Percentiles rank a stretch among this genome's conserved stretches.
These are phyloP conservation scores for Fusarium fujikuroi DNA, from an alignment of 2,329 filamentous ascomycete genomes.

Conservation along the genomic window DNA sequence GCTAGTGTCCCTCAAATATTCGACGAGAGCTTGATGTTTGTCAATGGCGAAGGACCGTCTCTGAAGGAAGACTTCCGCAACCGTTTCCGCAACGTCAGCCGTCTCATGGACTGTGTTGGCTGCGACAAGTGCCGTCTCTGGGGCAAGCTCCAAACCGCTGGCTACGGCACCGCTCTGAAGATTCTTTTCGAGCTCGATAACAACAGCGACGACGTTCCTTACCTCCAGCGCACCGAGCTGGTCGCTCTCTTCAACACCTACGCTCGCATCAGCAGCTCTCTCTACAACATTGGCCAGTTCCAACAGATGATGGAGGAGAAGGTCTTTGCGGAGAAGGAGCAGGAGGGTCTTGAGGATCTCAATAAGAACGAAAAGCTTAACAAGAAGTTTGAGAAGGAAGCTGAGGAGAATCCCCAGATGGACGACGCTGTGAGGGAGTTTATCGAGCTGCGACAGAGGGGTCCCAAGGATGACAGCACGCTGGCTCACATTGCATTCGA, in stretches of 20 bases:
- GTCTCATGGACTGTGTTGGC: slow-evolving; percentile 98
- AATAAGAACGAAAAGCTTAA: slow-evolving; percentile 47
- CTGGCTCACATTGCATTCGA: slow-evolving; percentile 72
- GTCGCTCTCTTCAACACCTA: slow-evolving; percentile 96
- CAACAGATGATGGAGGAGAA: slow-evolving; percentile 60
- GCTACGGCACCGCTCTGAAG: slow-evolving; percentile 94
- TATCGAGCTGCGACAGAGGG: slow-evolving; percentile 48
- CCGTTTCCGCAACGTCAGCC: slow-evolving; percentile 95
- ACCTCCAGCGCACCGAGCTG: slow-evolving; percentile 87
- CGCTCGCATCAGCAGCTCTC: slow-evolving; percentile 83
- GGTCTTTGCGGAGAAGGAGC: slow-evolving; percentile 37
- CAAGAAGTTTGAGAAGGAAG: slow-evolving; percentile 43
- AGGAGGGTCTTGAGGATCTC: slow-evolving; percentile 47
- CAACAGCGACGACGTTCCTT: slow-evolving; percentile 70
- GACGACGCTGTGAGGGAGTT: slow-evolving; percentile 53
- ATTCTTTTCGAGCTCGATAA: slow-evolving; percentile 93
- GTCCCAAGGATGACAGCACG: slow-evolving; percentile 49
- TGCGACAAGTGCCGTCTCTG: slow-evolving; percentile 98
- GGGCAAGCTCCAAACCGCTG: slow-evolving; percentile 96
- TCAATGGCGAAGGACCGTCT: slow-evolving; percentile 76
- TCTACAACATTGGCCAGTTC: slow-evolving; percentile 81
- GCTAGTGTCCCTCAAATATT: slow-evolving; percentile 83
- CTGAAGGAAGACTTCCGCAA: slow-evolving; percentile 98
- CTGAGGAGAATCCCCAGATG: slow-evolving; percentile 49
- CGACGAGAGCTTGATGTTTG: slow-evolving; percentile 96